Conservation (phyloP, 1,139 yeast genomes). For the Yamadazyma sp. region DNA sequence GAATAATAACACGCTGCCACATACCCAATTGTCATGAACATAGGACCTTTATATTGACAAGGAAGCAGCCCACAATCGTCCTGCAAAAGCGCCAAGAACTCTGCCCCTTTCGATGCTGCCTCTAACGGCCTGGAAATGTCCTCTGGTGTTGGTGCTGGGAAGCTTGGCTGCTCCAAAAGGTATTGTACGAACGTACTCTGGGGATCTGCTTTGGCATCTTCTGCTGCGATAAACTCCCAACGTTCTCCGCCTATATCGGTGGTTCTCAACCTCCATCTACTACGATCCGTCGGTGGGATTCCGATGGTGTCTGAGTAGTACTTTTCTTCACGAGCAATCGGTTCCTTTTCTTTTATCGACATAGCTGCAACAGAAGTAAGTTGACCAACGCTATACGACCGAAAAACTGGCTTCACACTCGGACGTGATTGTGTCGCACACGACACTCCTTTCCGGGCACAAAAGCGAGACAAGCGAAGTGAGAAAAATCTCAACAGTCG, state of each 20-base stretch:
- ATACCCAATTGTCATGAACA: conserved; percentile 94
- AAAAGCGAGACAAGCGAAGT: too few species aligned
- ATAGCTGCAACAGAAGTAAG: neutral
- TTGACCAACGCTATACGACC: neutral
- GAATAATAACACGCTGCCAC: conserved; percentile 75
- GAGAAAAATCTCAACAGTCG: neutral
- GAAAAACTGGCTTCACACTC: neutral
- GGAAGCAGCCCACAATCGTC: conserved; percentile 86
- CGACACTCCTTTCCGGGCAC: too few species aligned
- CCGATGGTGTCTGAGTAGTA: conserved; percentile 65
- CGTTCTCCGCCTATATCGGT: conserved; percentile 74
- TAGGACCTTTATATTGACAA: conserved; percentile 93
- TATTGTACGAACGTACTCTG: conserved; percentile 64
- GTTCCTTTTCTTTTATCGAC: neutral
- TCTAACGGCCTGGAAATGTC: conserved; percentile 48
- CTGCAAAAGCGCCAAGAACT: conserved; percentile 67
- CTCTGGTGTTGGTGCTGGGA: conserved; percentile 41
- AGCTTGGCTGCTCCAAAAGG: conserved; percentile 46
- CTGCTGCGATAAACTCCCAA: conserved; percentile 68
- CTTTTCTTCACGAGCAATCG: neutral
- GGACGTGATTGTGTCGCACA: too few species aligned
- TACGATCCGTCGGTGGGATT: conserved; percentile 65
- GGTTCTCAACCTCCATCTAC: conserved; percentile 73
- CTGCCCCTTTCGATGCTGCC: conserved; percentile 74
- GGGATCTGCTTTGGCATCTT: conserved; percentile 37